These are phyloP conservation scores for Cordyceps farinosa DNA, from an alignment of 2,329 filamentous ascomycete species.

Conservation along the genomic window DNA sequence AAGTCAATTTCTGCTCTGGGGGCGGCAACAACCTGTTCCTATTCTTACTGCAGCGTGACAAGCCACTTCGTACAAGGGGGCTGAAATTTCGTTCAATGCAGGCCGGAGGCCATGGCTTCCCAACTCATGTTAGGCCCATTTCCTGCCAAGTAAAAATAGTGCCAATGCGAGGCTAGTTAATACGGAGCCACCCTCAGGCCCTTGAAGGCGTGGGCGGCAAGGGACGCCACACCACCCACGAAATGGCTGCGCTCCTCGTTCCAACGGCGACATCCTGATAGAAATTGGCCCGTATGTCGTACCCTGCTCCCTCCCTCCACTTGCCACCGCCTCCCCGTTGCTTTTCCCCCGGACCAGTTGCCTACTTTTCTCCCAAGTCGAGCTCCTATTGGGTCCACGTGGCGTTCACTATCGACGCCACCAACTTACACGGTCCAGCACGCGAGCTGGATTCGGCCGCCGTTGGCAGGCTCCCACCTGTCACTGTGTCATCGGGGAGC, in stretches of 20 bases:
- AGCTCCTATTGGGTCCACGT: background rate
- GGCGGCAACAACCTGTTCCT: too few species aligned
- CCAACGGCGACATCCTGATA: background rate
- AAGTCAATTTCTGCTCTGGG: too few species aligned
- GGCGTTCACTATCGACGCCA: constrained; percentile 13
- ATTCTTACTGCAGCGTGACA: too few species aligned
- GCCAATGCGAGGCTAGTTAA: background rate
- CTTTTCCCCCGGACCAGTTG: background rate
- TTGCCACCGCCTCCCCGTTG: background rate
- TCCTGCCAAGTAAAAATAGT: background rate
- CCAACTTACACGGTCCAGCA: background rate
- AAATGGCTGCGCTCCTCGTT: background rate
- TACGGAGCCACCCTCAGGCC: background rate
- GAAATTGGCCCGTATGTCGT: background rate
- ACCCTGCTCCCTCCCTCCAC: background rate
- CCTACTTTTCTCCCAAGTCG: background rate
- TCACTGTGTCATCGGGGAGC: background rate
- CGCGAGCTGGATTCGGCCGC: background rate
- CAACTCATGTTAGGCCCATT: background rate
- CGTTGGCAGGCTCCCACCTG: background rate
- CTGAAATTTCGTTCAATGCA: background rate
- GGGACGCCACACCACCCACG: too few species aligned
- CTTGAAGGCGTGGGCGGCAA: too few species aligned
- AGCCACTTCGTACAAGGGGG: background rate
- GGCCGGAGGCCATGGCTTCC: background rate